Conservation (phyloP, 176 grass and related monocot genomes). For the Rhynchospora breviuscula region DNA sequence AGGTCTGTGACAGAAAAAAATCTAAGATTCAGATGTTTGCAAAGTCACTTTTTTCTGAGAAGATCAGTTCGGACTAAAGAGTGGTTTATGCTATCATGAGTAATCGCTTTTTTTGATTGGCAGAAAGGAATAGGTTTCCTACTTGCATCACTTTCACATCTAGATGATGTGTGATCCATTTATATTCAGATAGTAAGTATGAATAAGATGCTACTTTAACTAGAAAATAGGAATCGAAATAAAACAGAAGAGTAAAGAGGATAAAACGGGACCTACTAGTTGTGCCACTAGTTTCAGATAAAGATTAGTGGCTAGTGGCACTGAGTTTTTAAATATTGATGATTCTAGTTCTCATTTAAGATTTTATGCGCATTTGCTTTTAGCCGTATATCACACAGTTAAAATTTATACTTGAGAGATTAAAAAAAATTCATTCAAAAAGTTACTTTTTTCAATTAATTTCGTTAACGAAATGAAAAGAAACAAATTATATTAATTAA, state of each 20-base stretch:
- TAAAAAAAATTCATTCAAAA: too few relatives aligned
- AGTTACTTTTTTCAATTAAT: too few relatives aligned
- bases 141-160: not conserved
- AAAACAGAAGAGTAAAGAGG: not conserved
- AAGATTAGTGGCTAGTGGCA: not conserved
- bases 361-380: too few relatives aligned
- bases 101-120: not conserved
- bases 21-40: not conserved
- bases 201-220: not conserved
- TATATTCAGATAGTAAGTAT: not conserved
- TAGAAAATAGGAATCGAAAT: not conserved
- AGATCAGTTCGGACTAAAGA: not conserved
- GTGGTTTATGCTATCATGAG: not conserved
- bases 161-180: conserved; percentile 7
- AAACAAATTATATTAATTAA: too few relatives aligned
- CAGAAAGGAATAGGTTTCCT: not conserved
- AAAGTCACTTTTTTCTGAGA: not conserved
- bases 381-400: too few relatives aligned
- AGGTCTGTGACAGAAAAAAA: not conserved
- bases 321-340: not conserved
- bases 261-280: not conserved
- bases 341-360: too few relatives aligned
- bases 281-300: not conserved
- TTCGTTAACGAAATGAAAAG: too few relatives aligned
- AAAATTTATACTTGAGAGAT: too few relatives aligned